Evolutionary conservation across 1,284 basidiomycete species (phyloP).

Genomic region (Trichosporon sp.): DNA sequence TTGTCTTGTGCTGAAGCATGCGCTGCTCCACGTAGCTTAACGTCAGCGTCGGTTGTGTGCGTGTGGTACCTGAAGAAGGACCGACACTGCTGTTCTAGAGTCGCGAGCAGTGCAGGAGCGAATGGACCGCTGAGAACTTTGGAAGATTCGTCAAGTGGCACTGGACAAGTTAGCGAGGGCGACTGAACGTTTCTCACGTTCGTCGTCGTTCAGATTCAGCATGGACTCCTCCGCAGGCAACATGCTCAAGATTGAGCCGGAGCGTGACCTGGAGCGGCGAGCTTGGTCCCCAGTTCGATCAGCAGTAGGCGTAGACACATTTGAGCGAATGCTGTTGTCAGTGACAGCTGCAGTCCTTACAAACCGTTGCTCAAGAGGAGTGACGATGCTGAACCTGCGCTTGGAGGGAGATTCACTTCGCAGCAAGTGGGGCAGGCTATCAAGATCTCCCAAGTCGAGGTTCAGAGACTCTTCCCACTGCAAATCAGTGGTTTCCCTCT

Average conservation of each 20-base stretch:
- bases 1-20: slow-evolving; percentile 49
- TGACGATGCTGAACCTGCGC: slow-evolving; percentile 32
- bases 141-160: background rate
- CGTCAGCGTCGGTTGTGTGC: background rate
- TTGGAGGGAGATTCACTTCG: slow-evolving; percentile 17
- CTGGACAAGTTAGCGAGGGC: background rate
- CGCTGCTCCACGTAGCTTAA: slow-evolving; percentile 28
- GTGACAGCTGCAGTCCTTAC: slow-evolving; percentile 18
- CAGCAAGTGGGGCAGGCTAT: background rate
- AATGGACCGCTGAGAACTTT: slow-evolving; percentile 13
- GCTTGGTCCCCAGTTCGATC: background rate
- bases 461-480: background rate
- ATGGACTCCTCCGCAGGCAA: background rate
- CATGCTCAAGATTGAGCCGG: slow-evolving; percentile 3
- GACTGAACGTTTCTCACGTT: background rate
- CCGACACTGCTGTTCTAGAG: slow-evolving; percentile 38
- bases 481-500: background rate
- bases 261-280: slow-evolving; percentile 5
- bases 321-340: slow-evolving; percentile 10
- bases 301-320: background rate
- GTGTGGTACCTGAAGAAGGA: slow-evolving; percentile 31
- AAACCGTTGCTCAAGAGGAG: slow-evolving; percentile 29
- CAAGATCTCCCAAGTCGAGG: background rate
- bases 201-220: background rate
- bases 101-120: slow-evolving; percentile 32